Conservation (phyloP, 1,139 yeast genomes). For the Pichia sp. region DNA sequence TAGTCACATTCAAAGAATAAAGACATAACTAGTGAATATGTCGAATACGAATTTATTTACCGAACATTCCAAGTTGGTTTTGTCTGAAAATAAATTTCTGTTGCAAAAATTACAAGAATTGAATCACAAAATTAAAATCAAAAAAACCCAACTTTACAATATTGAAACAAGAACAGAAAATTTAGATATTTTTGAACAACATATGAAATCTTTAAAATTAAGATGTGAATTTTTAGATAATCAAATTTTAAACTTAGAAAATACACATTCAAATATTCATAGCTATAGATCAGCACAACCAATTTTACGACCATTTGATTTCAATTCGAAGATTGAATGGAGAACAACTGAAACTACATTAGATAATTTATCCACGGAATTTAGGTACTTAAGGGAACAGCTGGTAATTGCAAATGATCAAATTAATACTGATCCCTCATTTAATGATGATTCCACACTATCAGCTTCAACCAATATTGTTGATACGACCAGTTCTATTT, state of each 20-base stretch:
- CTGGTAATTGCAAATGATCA: conserved; percentile 19
- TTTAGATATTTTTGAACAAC: conserved; percentile 26
- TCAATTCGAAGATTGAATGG: conserved; percentile 28
- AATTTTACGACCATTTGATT: not conserved
- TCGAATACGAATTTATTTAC: conserved; percentile 5
- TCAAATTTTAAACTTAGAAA: conserved; percentile 32
- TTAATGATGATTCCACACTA: conserved; percentile 2
- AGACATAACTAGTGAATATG: not conserved
- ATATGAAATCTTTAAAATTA: conserved; percentile 31
- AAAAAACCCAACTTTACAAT: conserved; percentile 11
- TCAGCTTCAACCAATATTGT: not conserved
- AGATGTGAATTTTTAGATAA: conserved; percentile 36
- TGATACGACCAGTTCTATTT: conserved; percentile 6
- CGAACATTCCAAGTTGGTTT: conserved; percentile 13
- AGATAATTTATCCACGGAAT: conserved; percentile 45
- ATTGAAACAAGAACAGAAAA: conserved; percentile 23
- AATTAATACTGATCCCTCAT: conserved; percentile 1
- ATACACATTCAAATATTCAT: conserved; percentile 16
- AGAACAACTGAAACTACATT: conserved; percentile 42
- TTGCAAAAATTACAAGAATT: conserved; percentile 15
- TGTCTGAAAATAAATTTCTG: conserved; percentile 16
- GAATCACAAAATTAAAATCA: not conserved
- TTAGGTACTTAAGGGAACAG: conserved; percentile 32
- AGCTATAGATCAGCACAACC: conserved; percentile 9
- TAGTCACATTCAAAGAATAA: not conserved